Evolutionary conservation across 257 asterid genomes (phyloP), one percentile per base, ranked within the genome.

Genomic region (Striga asiatica): DNA sequence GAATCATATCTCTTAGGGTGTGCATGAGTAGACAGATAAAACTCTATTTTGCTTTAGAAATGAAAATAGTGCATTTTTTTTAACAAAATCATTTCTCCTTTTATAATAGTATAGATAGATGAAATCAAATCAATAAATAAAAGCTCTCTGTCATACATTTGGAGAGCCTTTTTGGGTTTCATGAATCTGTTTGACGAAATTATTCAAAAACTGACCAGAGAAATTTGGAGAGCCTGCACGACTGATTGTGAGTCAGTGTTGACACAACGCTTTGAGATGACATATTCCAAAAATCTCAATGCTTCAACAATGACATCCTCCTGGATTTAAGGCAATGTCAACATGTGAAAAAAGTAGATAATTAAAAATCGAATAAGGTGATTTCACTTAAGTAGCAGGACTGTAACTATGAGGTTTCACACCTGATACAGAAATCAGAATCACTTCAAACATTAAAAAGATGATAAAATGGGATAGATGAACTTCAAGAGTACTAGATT

Each of bases 141-240:
- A 23, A 31, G 32, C 66, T 41, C 45, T 16, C 49, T 11, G 28
- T 50, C n/a, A 18, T 12, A 23, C 32, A 48, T 48, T 48, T 23
- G 31, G 8, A 6, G n/a, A n/a, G n/a, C n/a, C 27, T 48, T 9
- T 31, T 35, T 14, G 6, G 32, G 52, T 23, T 20, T 2, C 35
- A 61, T 66, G 41, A 8, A 32, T 54, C 8, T 24, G 27, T 10
- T 21, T 14, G 41, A 53, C 25, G 18, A n/a, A 18, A 5, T 32
- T 38, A 22, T 38, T 24, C n/a, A n/a, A 52, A 43, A 61, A 76
- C 94, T 65, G 21, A 89, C 94, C 89, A 89, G 70, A 61, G 96
- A 86, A 54, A 89, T 60, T 75, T 79, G 88, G 69, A 89, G 72
- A 61, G 98, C 94, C 60, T 89, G 91, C 66, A 79, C 64, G 37